A percentile compares a stretch with the other conserved stretches of the same genome.
Evolutionary conservation across 495 filamentous ascomycete genomes (phyloP).

Genomic region (Neurospora tetrasperma): DNA sequence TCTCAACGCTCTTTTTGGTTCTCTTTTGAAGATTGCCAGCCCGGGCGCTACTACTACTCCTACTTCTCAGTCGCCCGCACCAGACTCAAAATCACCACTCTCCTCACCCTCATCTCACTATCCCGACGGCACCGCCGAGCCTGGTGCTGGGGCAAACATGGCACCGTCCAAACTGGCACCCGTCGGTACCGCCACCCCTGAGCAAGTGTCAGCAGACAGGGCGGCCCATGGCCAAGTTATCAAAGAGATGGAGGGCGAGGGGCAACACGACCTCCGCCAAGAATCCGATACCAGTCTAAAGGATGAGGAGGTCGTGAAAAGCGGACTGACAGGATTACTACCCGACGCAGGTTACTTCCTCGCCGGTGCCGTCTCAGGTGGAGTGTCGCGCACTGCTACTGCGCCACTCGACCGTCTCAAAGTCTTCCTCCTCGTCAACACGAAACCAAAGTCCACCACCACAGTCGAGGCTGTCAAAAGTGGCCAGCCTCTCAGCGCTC

Average conservation of each 20-base stretch:
- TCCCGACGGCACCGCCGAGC: conserved; percentile 1
- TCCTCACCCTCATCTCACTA: neutral
- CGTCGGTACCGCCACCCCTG: conserved; percentile 3
- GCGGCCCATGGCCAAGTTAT: conserved; percentile 4
- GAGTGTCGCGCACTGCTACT: conserved; percentile 83
- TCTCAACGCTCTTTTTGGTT: conserved; percentile 56
- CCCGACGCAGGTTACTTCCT: conserved; percentile 87
- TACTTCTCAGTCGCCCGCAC: neutral
- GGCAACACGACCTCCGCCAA: conserved; percentile 15
- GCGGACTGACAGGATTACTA: conserved; percentile 42
- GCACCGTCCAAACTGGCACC: neutral
- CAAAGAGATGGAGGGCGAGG: conserved; percentile 9
- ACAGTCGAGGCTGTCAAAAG: conserved; percentile 58
- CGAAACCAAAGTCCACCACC: conserved; percentile 44
- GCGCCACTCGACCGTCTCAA: conserved; percentile 94
- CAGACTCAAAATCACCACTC: neutral
- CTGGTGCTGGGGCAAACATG: conserved; percentile 9
- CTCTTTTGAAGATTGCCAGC: conserved; percentile 48
- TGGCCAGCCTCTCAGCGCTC: conserved; percentile 55
- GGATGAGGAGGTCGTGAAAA: conserved; percentile 26
- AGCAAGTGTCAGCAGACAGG: conserved; percentile 6
- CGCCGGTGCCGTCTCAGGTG: conserved; percentile 87
- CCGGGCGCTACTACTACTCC: conserved; percentile 11
- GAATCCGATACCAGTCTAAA: conserved; percentile 15
- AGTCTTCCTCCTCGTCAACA: conserved; percentile 94